Conservation (phyloP, 2,329 filamentous ascomycete species). For the Ascochyta koolunga region DNA sequence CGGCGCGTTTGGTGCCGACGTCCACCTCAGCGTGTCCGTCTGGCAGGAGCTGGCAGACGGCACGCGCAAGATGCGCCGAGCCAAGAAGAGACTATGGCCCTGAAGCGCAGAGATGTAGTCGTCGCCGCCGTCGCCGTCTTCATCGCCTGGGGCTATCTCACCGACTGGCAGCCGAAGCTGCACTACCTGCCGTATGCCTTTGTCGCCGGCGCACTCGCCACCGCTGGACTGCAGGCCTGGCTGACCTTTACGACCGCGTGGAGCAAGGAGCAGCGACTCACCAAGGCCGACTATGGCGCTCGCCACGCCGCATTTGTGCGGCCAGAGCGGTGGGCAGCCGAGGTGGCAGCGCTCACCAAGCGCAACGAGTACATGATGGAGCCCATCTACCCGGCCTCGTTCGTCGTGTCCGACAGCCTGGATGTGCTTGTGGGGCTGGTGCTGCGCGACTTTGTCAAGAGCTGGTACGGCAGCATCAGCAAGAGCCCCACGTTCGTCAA, state of each 20-base stretch:
- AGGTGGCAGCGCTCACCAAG: slow-evolving; percentile 69
- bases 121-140: slow-evolving; percentile 73
- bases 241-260: slow-evolving; percentile 66
- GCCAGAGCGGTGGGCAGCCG: slow-evolving; percentile 69
- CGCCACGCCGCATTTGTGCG: slow-evolving; percentile 64
- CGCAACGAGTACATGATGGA: slow-evolving; percentile 69
- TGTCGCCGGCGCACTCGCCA: slow-evolving; percentile 66
- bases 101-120: slow-evolving; percentile 71
- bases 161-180: slow-evolving; percentile 80
- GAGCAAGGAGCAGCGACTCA: slow-evolving; percentile 49
- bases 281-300: slow-evolving; percentile 49
- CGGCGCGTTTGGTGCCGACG: slow-evolving; percentile 9
- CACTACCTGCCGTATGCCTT: slow-evolving; percentile 89
- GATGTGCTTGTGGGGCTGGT: slow-evolving; percentile 80
- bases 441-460: slow-evolving; percentile 80
- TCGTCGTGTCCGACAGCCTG: slow-evolving; percentile 77
- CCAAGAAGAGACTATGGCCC: slow-evolving; percentile 67
- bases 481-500: slow-evolving; percentile 79
- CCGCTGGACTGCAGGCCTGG: slow-evolving; percentile 62
- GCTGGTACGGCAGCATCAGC: slow-evolving; percentile 90
- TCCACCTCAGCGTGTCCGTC: slow-evolving; percentile 13
- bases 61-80: slow-evolving; percentile 45
- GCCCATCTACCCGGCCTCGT: slow-evolving; percentile 76
- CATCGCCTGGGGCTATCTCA: slow-evolving; percentile 85
- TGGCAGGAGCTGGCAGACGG: slow-evolving; percentile 3